Percentiles rank a stretch among this genome's conserved stretches.
phyloP scores from a whole-genome alignment of 352 stramenopile species.

The Pythium monospermum region DNA sequence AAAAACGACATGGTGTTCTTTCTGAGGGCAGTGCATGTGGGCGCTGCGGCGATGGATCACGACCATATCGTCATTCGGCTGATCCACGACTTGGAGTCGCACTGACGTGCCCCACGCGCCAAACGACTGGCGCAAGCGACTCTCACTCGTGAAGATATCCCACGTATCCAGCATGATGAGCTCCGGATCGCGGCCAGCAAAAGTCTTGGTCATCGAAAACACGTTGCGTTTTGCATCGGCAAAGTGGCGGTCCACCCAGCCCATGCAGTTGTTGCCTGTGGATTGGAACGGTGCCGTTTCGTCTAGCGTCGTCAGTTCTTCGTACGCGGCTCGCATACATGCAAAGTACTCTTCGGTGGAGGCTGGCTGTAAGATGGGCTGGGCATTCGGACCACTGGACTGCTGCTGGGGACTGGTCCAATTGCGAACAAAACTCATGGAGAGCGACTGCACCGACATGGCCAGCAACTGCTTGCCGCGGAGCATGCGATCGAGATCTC shows the following conservation, averaged over 20 bases:
- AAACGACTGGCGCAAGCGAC: conserved; percentile 11
- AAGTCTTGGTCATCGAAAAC: conserved; percentile 62
- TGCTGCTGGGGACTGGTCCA: conserved; percentile 4
- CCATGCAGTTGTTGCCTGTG: conserved; percentile 23
- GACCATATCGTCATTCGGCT: conserved; percentile 57
- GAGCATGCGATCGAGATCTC: conserved; percentile 11
- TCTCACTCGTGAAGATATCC: conserved; percentile 34
- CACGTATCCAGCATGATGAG: conserved; percentile 46
- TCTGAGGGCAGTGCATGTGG: conserved; percentile 27
- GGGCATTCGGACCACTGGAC: neutral
- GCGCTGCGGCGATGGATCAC: conserved; percentile 41
- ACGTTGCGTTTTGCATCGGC: conserved; percentile 36
- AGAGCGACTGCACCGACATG: conserved; percentile 13
- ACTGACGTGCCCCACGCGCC: conserved; percentile 1
- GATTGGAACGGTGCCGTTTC: conserved; percentile 4
- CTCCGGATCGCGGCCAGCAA: conserved; percentile 31
- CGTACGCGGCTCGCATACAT: conserved; percentile 11
- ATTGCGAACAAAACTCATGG: conserved; percentile 3
- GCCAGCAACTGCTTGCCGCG: conserved; percentile 7
- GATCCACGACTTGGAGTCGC: conserved; percentile 40
- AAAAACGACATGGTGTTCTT: conserved; percentile 45
- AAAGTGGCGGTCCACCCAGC: conserved; percentile 51
- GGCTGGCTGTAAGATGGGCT: neutral
- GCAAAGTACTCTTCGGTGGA: conserved; percentile 3
- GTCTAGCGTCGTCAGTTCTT: conserved; percentile 7